Evolutionary conservation across 1,139 yeast genomes (phyloP).

Genomic region (Blastobotrys elegans): DNA sequence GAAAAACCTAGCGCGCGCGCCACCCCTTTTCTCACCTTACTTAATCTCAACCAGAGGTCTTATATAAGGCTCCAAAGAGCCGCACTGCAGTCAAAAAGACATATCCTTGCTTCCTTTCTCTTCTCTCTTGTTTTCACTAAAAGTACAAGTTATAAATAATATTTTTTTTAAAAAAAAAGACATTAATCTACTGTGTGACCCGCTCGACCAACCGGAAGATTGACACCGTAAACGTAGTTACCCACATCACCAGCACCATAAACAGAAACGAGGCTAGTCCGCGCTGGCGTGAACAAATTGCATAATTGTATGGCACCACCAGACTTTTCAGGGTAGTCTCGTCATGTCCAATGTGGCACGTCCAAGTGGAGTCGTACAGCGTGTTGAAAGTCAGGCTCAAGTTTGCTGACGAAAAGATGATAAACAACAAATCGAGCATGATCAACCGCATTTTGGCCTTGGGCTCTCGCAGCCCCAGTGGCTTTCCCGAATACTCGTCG

Average conservation of each 20-base stretch:
- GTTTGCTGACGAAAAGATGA: conserved; percentile 91
- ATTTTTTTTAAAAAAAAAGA: not conserved
- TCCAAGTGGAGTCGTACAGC: conserved; percentile 77
- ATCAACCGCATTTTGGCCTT: conserved; percentile 71
- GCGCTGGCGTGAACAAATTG: conserved; percentile 73
- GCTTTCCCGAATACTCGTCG: conserved; percentile 90
- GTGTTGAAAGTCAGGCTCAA: conserved; percentile 81
- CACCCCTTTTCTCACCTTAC: no score
- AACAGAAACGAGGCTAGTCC: conserved; percentile 76
- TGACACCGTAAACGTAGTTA: conserved; percentile 76
- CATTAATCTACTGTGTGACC: conserved; percentile 35
- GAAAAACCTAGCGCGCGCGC: no score
- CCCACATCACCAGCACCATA: conserved; percentile 74
- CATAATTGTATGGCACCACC: conserved; percentile 28
- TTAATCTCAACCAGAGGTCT: no score
- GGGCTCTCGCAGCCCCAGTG: conserved; percentile 82
- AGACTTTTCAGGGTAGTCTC: not conserved
- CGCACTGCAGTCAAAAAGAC: no score
- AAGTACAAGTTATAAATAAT: not conserved
- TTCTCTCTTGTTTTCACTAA: not conserved
- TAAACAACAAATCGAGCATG: conserved; percentile 75
- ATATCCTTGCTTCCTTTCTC: no score
- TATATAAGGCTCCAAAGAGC: no score
- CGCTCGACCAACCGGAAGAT: conserved; percentile 78
- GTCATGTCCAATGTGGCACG: conserved; percentile 41